Conservation (phyloP, 176 grass and related monocot species). For the Eragrostis curvula region DNA sequence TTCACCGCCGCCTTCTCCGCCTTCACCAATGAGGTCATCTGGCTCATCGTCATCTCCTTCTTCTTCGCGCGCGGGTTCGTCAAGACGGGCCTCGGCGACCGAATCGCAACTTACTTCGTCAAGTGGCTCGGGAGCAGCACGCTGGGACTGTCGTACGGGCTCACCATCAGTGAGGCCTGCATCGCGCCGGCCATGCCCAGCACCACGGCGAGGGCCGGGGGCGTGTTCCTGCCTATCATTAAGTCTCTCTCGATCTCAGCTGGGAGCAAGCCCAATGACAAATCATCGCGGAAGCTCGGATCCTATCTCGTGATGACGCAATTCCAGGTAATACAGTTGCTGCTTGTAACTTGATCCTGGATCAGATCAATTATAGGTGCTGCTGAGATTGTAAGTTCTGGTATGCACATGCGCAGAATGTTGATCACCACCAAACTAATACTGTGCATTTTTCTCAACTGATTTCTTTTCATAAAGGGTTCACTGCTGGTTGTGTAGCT, state of each 20-base stretch:
- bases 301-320: constrained; percentile 89
- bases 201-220: constrained; percentile 88
- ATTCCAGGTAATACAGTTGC: constrained; percentile 64
- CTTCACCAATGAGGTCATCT: constrained; percentile 97
- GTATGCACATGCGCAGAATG: neutral
- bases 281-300: constrained; percentile 69
- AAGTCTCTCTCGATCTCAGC: constrained; percentile 74
- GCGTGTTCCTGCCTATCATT: constrained; percentile 82
- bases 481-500: neutral
- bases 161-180: constrained; percentile 86
- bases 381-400: neutral
- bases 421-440: neutral
- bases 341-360: constrained; percentile 3
- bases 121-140: constrained; percentile 89
- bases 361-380: constrained; percentile 19
- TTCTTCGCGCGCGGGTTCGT: constrained; percentile 94
- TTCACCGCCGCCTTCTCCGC: constrained; percentile 84
- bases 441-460: neutral
- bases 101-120: constrained; percentile 90
- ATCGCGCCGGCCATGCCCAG: constrained; percentile 95
- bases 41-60: constrained; percentile 97
- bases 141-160: constrained; percentile 79
- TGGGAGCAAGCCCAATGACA: constrained; percentile 65
- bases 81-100: constrained; percentile 85
- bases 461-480: constrained; percentile 7